A percentile compares a stretch with the other conserved stretches of the same genome.
Conservation (phyloP, 2,329 filamentous ascomycete species). For the Botryosphaeria agaves region DNA sequence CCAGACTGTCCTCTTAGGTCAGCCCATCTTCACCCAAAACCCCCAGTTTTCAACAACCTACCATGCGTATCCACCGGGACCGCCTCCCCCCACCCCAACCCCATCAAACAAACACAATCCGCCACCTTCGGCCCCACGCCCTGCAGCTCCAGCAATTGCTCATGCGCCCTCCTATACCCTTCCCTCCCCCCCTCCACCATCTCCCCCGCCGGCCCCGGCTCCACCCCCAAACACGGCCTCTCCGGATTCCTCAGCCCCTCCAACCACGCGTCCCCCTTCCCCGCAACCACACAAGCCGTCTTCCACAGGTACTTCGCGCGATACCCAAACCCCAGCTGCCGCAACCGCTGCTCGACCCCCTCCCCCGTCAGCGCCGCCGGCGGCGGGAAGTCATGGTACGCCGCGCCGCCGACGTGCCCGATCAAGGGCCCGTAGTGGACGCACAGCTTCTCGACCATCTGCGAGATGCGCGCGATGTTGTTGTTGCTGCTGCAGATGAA, state of each 20-base stretch:
- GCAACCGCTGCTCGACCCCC: slow-evolving; percentile 63
- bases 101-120: slow-evolving; percentile 94
- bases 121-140: slow-evolving; percentile 95
- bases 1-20: slow-evolving; percentile 44
- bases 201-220: slow-evolving; percentile 25
- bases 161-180: slow-evolving; percentile 66
- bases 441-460: slow-evolving; percentile 93
- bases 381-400: slow-evolving; percentile 76
- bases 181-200: slow-evolving; percentile 34
- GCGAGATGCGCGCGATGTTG: slow-evolving; percentile 85
- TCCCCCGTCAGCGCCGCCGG: slow-evolving; percentile 55
- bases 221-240: slow-evolving; percentile 38
- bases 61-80: slow-evolving; percentile 91
- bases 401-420: slow-evolving; percentile 47
- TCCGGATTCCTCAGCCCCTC: slow-evolving; percentile 62
- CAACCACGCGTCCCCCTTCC: slow-evolving; percentile 55
- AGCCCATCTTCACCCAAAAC: not conserved
- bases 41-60: slow-evolving; percentile 11
- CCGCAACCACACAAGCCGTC: slow-evolving; percentile 61
- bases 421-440: slow-evolving; percentile 66
- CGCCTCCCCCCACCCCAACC: slow-evolving; percentile 84
- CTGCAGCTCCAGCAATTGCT: slow-evolving; percentile 58
- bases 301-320: slow-evolving; percentile 81
- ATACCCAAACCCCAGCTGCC: slow-evolving; percentile 83
- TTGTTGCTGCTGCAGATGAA: slow-evolving; percentile 99